Conservation (phyloP, 108 stramenopile genomes). For the Discostella stelligeroides region DNA sequence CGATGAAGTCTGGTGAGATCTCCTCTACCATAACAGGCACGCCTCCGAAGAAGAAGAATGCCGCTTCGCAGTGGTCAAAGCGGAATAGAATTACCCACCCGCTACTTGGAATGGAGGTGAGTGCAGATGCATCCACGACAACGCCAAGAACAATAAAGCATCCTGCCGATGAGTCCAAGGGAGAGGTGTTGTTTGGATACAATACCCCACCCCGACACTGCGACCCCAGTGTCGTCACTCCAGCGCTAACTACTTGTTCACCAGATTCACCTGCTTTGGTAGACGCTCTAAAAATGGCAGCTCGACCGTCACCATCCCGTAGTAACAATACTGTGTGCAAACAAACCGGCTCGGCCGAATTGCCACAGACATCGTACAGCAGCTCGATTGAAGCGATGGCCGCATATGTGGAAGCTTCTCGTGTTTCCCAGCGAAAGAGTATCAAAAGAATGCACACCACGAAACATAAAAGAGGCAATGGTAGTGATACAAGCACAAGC, state of each 20-base stretch:
- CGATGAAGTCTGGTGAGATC: not conserved
- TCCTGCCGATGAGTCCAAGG: not conserved
- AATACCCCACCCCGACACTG: not conserved
- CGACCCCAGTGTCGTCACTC: not conserved
- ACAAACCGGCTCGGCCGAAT: not conserved
- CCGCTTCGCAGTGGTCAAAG: constrained; percentile 5
- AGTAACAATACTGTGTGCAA: not conserved
- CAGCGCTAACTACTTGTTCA: not conserved
- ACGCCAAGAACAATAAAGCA: not conserved
- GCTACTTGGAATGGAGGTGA: not conserved
- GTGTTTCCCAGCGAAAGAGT: not conserved
- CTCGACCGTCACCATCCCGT: not conserved
- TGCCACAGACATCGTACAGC: not conserved
- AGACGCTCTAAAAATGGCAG: constrained; percentile 13
- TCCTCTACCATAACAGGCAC: not conserved
- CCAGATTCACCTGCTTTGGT: constrained; percentile 5
- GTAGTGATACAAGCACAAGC: not conserved
- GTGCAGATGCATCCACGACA: not conserved
- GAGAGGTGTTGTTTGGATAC: not conserved
- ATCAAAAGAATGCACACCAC: not conserved
- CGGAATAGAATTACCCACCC: constrained; percentile 11
- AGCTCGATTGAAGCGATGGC: constrained; percentile 20
- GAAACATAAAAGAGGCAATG: not conserved
- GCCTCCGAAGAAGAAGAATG: constrained; percentile 10
- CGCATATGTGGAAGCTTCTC: constrained; percentile 14